These are phyloP conservation scores for Grifola frondosa DNA, from an alignment of 1,284 basidiomycete species.

Conservation along the genomic window DNA sequence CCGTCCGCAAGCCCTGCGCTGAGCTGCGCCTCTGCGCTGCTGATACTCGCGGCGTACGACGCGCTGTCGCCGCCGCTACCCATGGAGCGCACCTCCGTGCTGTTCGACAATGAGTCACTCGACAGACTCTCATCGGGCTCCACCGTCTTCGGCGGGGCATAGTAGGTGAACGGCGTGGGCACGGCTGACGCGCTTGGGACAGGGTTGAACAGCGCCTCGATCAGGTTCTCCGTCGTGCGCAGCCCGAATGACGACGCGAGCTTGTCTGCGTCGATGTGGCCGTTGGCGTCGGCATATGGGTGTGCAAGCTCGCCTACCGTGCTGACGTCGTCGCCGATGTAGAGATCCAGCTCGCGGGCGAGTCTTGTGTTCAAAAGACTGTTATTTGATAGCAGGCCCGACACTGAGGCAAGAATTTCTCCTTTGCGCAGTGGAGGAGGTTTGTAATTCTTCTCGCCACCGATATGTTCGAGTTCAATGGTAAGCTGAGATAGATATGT, in stretches of 20 bases:
- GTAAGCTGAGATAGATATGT: conserved; percentile 46
- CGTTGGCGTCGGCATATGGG: conserved; percentile 18
- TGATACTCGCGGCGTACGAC: conserved; percentile 15
- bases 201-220: conserved; percentile 78
- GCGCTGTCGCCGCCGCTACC: conserved; percentile 25
- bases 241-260: conserved; percentile 55
- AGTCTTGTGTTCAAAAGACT: conserved; percentile 46
- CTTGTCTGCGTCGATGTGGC: conserved; percentile 42
- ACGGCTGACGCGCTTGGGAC: conserved; percentile 43
- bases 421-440: conserved; percentile 68
- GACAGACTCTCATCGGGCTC: conserved; percentile 5
- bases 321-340: conserved; percentile 21
- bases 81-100: conserved; percentile 20
- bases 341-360: conserved; percentile 51
- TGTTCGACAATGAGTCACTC: conserved; percentile 8
- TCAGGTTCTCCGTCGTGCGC: conserved; percentile 65
- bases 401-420: conserved; percentile 68
- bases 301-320: conserved; percentile 14
- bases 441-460: conserved; percentile 57
- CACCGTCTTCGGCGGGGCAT: conserved; percentile 22
- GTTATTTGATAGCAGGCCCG: conserved; percentile 59
- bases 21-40: conserved; percentile 4
- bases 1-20: conserved; percentile 11
- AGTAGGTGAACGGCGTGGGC: conserved; percentile 62
- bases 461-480: conserved; percentile 57